Conservation (phyloP, 805 yeast species). For the Schizosaccharomyces osmophilus region DNA sequence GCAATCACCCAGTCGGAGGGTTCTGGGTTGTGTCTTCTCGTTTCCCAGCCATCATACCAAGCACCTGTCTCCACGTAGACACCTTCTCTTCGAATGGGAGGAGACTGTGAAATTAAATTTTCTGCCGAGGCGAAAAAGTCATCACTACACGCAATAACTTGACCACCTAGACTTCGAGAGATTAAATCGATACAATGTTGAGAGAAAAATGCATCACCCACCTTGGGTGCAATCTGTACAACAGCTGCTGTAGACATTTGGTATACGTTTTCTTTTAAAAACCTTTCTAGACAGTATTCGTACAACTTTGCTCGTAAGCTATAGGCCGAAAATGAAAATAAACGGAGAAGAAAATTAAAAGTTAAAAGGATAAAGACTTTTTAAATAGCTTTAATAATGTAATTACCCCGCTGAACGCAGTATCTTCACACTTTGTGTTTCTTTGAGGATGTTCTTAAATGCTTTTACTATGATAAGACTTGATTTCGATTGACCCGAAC, state of each 20-base stretch:
- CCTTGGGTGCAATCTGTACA: not conserved
- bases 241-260: not conserved
- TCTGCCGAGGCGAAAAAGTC: conserved; percentile 91
- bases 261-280: not conserved
- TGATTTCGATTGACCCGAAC: too few species aligned
- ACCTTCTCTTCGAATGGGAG: conserved; percentile 63
- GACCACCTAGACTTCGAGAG: conserved; percentile 65
- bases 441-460: too few species aligned
- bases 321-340: not conserved
- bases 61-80: conserved; percentile 28
- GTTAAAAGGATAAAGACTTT: not conserved
- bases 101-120: conserved; percentile 56
- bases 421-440: too few species aligned
- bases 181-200: conserved; percentile 33
- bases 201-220: not conserved
- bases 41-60: conserved; percentile 40
- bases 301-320: too few species aligned
- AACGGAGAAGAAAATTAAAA: not conserved
- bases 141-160: conserved; percentile 44
- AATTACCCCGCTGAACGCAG: too few species aligned
- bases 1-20: conserved; percentile 75
- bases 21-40: conserved; percentile 45
- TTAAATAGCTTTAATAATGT: not conserved
- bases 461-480: too few species aligned
- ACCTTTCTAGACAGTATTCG: too few species aligned